phyloP scores from a whole-genome alignment of 805 yeast species.

The Komagataella phaffii region DNA sequence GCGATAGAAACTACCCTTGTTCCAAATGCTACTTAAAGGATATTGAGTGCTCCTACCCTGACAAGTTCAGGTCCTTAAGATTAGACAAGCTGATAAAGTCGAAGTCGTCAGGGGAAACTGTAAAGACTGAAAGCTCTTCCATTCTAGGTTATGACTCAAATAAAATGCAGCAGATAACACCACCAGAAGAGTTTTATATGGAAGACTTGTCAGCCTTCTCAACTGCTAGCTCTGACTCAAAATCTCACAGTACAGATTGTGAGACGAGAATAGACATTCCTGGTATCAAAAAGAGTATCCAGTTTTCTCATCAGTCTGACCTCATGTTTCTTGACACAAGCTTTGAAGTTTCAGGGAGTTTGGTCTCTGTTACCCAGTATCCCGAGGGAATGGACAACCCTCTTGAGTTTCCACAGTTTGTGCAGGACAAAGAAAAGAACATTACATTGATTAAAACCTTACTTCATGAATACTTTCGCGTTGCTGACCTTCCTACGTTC shows the following conservation, averaged over 20 bases:
- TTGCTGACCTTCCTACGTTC: neutral
- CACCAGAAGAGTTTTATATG: neutral
- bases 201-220: neutral
- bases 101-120: neutral
- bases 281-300: neutral
- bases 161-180: neutral
- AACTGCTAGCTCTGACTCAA: neutral
- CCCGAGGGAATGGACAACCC: neutral
- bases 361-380: neutral
- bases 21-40: neutral
- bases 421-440: neutral
- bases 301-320: neutral
- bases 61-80: neutral
- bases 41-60: neutral
- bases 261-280: neutral
- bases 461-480: neutral
- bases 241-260: neutral
- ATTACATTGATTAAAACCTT: too few relatives aligned
- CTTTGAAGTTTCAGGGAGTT: neutral
- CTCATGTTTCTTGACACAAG: neutral
- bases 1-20: neutral
- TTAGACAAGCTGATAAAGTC: neutral
- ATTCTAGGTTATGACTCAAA: neutral
- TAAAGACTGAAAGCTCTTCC: neutral
- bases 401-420: neutral